Conservation (phyloP, 108 stramenopile genomes). For the Licmophora abbreviata region DNA sequence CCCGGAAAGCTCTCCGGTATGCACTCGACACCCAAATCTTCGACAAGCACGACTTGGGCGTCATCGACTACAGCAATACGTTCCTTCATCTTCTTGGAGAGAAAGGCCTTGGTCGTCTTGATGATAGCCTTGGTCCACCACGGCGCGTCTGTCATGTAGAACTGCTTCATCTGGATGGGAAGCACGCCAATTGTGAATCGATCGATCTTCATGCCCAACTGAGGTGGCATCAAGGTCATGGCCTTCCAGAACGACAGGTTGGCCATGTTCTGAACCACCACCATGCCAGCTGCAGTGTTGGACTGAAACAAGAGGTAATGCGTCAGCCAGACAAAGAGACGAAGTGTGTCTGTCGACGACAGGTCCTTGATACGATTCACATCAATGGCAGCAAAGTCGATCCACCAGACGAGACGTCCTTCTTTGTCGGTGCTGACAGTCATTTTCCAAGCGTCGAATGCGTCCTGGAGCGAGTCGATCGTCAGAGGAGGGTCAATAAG, state of each 20-base stretch:
- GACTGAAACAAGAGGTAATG: constrained; percentile 32
- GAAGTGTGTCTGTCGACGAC: constrained; percentile 25
- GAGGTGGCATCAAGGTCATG: constrained; percentile 35
- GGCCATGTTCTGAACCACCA: constrained; percentile 34
- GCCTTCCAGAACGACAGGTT: constrained; percentile 28
- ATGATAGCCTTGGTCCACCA: constrained; percentile 1
- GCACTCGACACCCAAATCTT: constrained; percentile 1
- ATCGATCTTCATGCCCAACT: constrained; percentile 31
- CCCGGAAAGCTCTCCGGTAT: constrained; percentile 4
- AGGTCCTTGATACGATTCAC: constrained; percentile 20
- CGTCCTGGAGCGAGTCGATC: constrained; percentile 21
- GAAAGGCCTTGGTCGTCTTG: constrained; percentile 13
- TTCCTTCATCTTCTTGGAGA: constrained; percentile 24
- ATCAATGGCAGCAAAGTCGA: constrained; percentile 45
- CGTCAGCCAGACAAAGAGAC: constrained; percentile 37
- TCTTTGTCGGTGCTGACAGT: constrained; percentile 30
- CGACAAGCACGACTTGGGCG: constrained; percentile 5
- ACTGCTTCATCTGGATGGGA: constrained; percentile 35
- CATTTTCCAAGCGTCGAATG: constrained; percentile 28
- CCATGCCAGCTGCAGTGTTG: constrained; percentile 28
- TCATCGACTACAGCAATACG: constrained; percentile 17
- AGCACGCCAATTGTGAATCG: constrained; percentile 39
- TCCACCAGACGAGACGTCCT: constrained; percentile 50
- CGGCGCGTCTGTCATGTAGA: constrained; percentile 5
- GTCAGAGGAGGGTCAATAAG: constrained; percentile 36